phyloP scores from a whole-genome alignment of 768 basidiomycete species.

The Pleurotus giganteus region DNA sequence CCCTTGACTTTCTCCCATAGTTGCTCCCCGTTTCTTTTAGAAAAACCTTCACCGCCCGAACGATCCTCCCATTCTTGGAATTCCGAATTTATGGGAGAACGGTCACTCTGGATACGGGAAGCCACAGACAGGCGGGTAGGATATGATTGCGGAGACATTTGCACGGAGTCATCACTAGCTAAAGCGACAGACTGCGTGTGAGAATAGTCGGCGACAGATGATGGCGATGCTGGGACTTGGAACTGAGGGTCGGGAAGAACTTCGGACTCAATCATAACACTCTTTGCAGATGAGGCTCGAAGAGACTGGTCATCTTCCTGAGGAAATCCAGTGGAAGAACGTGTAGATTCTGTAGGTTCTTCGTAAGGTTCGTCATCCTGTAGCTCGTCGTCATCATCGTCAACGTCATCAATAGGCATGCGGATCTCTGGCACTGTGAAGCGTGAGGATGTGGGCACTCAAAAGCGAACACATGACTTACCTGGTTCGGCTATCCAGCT shows the following conservation, averaged over 20 bases:
- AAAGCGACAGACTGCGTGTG: constrained; percentile 37
- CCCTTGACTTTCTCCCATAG: constrained; percentile 73
- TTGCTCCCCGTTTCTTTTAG: constrained; percentile 61
- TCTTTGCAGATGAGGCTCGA: constrained; percentile 58
- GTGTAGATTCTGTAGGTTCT: constrained; percentile 49
- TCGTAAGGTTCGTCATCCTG: constrained; percentile 47
- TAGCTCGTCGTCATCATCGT: constrained; percentile 52
- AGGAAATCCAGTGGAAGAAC: constrained; percentile 46
- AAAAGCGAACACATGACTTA: constrained; percentile 31
- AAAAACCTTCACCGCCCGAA: constrained; percentile 37
- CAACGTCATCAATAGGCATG: constrained; percentile 60
- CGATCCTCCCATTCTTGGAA: constrained; percentile 50
- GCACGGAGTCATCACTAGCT: constrained; percentile 42
- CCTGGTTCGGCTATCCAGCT: constrained; percentile 81
- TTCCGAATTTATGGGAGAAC: constrained; percentile 52
- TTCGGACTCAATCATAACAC: constrained; percentile 62
- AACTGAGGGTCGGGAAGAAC: constrained; percentile 51
- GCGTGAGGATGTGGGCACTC: constrained; percentile 9
- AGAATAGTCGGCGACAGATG: constrained; percentile 43
- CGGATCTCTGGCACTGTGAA: constrained; percentile 56
- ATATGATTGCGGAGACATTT: constrained; percentile 48
- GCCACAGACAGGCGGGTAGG: constrained; percentile 62
- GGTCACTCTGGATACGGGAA: constrained; percentile 58
- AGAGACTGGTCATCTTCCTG: constrained; percentile 52
- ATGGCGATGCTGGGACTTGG: constrained; percentile 44